A percentile compares a stretch with the other conserved stretches of the same genome.
Evolutionary conservation across 108 stramenopile species (phyloP).

Genomic region (Nitzschia sp.): DNA sequence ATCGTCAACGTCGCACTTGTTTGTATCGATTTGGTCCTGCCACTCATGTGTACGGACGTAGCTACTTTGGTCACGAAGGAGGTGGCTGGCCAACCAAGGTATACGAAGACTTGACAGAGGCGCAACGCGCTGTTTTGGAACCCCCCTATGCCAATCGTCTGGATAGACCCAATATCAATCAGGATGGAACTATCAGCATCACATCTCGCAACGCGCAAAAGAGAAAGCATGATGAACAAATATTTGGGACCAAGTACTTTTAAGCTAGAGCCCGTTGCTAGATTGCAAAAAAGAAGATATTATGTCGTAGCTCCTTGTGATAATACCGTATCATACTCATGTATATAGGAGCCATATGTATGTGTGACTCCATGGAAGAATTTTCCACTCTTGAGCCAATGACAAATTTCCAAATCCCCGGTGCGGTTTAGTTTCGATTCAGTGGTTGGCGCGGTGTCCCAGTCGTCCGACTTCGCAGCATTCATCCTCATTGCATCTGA

Average conservation of each 20-base stretch:
- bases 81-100: slow-evolving; percentile 76
- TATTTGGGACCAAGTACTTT: slow-evolving; percentile 89
- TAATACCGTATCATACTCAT: no score
- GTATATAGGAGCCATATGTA: no score
- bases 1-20: slow-evolving; percentile 68
- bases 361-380: no score
- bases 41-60: slow-evolving; percentile 80
- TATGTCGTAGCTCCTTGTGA: no score
- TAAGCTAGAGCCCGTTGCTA: slow-evolving; percentile 32
- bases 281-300: no score
- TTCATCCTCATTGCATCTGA: no score
- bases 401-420: no score
- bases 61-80: slow-evolving; percentile 79
- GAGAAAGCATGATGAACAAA: slow-evolving; percentile 77
- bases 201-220: slow-evolving; percentile 71
- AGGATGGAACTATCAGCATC: slow-evolving; percentile 67
- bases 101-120: slow-evolving; percentile 76
- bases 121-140: slow-evolving; percentile 82
- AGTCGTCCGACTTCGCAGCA: no score
- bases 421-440: no score
- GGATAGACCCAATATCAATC: slow-evolving; percentile 73
- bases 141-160: slow-evolving; percentile 88
- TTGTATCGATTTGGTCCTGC: slow-evolving; percentile 87
- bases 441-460: no score
- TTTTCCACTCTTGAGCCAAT: no score